These are phyloP conservation scores for Gastrodia elata DNA, from an alignment of 106 monocot species.

Conservation along the genomic window DNA sequence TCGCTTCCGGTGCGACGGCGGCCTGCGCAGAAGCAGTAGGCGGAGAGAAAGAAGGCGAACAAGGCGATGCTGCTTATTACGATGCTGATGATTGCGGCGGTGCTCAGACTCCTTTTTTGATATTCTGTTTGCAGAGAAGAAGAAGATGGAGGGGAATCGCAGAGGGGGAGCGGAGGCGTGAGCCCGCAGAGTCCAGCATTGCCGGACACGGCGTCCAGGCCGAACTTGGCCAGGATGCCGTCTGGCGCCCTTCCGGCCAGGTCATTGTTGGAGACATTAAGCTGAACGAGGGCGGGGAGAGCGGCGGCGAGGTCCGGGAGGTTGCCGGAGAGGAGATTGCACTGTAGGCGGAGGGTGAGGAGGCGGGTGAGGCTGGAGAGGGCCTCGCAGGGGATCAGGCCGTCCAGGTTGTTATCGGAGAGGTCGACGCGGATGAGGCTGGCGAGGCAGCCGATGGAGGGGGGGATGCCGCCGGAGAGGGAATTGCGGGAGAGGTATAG, in stretches of 20 bases:
- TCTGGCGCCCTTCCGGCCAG: slow-evolving; percentile 40
- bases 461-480: slow-evolving; percentile 41
- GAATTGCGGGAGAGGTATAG: slow-evolving; percentile 57
- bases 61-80: slow-evolving; percentile 17
- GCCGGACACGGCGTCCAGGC: slow-evolving; percentile 26
- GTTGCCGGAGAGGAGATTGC: slow-evolving; percentile 45
- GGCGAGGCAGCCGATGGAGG: slow-evolving; percentile 14
- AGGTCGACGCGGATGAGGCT: slow-evolving; percentile 54
- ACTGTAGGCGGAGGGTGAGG: slow-evolving; percentile 46
- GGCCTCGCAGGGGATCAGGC: slow-evolving; percentile 29
- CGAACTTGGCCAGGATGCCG: slow-evolving; percentile 34
- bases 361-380: slow-evolving; percentile 33
- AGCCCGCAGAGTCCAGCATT: slow-evolving; percentile 47
- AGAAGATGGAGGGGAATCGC: slow-evolving; percentile 22
- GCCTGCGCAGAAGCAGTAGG: slow-evolving; percentile 19
- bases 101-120: slow-evolving; percentile 12
- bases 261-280: slow-evolving; percentile 54
- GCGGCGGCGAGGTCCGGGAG: slow-evolving; percentile 35
- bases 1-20: not conserved
- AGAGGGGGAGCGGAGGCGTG: slow-evolving; percentile 21
- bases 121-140: slow-evolving; percentile 12
- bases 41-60: slow-evolving; percentile 17
- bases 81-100: slow-evolving; percentile 22
- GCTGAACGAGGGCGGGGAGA: slow-evolving; percentile 31
- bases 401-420: slow-evolving; percentile 36